These are phyloP conservation scores for Geotrichum aggregatum DNA, from an alignment of 1,139 yeast species.

Conservation along the genomic window DNA sequence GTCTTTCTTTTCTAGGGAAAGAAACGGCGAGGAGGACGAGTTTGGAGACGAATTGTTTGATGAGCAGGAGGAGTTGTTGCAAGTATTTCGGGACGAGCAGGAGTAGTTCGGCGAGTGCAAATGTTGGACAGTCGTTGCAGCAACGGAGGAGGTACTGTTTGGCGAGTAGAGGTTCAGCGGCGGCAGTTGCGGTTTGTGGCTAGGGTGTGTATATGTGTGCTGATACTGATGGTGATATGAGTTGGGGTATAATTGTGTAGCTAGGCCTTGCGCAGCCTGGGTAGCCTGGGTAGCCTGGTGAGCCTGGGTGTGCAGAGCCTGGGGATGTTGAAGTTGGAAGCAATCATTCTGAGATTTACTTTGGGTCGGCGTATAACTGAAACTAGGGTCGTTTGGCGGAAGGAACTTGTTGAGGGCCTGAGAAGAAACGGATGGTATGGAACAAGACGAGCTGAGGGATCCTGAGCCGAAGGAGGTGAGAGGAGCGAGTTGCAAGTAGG, in stretches of 20 bases:
- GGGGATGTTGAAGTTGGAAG: background rate
- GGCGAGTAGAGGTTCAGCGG: constrained; percentile 4
- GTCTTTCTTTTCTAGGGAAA: background rate
- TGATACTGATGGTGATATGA: background rate
- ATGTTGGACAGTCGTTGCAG: background rate
- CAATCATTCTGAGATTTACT: background rate
- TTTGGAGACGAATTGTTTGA: constrained; percentile 4
- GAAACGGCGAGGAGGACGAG: constrained; percentile 6
- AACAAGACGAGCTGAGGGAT: background rate
- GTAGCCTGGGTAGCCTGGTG: background rate
- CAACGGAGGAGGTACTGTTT: background rate
- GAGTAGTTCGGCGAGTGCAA: constrained; percentile 2
- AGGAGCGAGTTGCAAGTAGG: background rate
- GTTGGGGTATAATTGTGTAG: too few relatives aligned
- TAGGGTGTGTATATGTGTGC: background rate
- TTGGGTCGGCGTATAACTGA: constrained; percentile 2
- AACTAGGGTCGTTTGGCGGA: background rate
- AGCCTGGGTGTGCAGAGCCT: background rate
- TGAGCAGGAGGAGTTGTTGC: constrained; percentile 4
- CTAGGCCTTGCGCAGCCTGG: background rate
- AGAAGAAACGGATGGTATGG: background rate
- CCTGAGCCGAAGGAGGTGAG: background rate
- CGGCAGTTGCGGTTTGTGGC: constrained; percentile 1
- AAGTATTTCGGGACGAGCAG: background rate
- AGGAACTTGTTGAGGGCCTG: background rate